Percentiles rank a stretch among this genome's conserved stretches.
phyloP scores from a whole-genome alignment of 106 monocot genomes.

The Triglochin maritima region DNA sequence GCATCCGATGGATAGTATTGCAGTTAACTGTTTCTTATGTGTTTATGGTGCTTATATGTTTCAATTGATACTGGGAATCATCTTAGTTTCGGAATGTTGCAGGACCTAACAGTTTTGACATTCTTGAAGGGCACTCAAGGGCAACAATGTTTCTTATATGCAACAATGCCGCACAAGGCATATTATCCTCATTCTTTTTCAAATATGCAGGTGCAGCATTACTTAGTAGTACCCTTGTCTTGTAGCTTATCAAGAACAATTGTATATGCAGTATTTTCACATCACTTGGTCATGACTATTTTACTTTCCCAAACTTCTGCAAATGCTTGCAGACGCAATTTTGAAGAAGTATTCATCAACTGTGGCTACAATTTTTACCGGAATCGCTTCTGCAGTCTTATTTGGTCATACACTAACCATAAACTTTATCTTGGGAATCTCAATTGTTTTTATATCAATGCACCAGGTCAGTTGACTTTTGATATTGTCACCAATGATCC shows the following conservation, averaged over 20 bases:
- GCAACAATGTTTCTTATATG: conserved; percentile 70
- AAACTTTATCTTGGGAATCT: conserved; percentile 82
- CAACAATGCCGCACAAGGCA: conserved; percentile 88
- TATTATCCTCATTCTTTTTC: conserved; percentile 86
- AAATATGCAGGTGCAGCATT: conserved; percentile 66
- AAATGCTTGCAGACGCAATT: conserved; percentile 62
- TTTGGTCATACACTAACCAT: conserved; percentile 85
- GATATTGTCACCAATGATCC: neutral
- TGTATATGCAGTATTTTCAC: neutral
- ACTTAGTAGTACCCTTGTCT: neutral
- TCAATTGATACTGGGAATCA: no score
- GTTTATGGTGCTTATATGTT: no score
- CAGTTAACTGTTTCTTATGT: no score
- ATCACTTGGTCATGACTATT: no score
- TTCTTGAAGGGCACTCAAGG: conserved; percentile 72
- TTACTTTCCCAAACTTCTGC: no score
- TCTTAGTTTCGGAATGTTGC: neutral
- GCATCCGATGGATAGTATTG: no score
- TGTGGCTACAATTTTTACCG: conserved; percentile 82
- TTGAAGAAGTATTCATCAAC: conserved; percentile 91
- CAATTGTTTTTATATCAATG: conserved; percentile 94
- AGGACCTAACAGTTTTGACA: conserved; percentile 67
- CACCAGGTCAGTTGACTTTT: conserved; percentile 50
- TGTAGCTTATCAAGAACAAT: neutral
- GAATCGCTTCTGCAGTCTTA: conserved; percentile 73